Evolutionary conservation across 2,329 filamentous ascomycete genomes (phyloP).

Genomic region (Sclerotinia subarctica): DNA sequence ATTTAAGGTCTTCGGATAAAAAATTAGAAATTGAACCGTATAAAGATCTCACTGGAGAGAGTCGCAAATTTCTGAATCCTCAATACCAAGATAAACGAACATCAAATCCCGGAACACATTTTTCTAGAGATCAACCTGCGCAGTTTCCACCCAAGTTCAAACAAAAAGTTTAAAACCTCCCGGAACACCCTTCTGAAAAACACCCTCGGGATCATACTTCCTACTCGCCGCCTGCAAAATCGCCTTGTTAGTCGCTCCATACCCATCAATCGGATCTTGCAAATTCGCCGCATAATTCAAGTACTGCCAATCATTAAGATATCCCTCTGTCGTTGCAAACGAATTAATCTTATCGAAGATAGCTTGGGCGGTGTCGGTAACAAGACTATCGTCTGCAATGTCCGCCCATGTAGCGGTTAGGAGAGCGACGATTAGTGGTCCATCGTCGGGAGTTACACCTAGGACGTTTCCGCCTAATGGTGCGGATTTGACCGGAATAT

Average conservation of each 20-base stretch:
- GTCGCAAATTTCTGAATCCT: background rate
- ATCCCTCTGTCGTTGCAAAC: background rate
- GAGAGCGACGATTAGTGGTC: slow-evolving; percentile 12
- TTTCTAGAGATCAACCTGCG: background rate
- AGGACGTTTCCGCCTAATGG: slow-evolving; percentile 11
- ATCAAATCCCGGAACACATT: background rate
- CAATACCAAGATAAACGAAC: background rate
- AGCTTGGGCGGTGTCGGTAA: background rate
- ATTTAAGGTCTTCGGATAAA: too few relatives aligned
- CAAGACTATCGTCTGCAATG: background rate
- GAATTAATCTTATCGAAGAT: slow-evolving; percentile 9
- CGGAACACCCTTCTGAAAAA: slow-evolving; percentile 40
- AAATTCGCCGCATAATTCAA: slow-evolving; percentile 46
- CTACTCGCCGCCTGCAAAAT: slow-evolving; percentile 36
- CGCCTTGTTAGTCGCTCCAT: slow-evolving; percentile 42
- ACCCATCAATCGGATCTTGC: slow-evolving; percentile 44
- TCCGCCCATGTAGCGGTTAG: slow-evolving; percentile 3
- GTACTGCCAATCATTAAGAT: slow-evolving; percentile 33
- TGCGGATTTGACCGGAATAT: slow-evolving; percentile 2
- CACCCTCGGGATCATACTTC: slow-evolving; percentile 41
- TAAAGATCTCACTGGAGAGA: background rate
- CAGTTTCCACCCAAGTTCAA: background rate
- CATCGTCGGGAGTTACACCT: background rate
- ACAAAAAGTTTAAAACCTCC: slow-evolving; percentile 33
- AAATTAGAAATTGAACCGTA: background rate